Evolutionary conservation across 257 asterid species (phyloP).

Genomic region (Voacanga thouarsii): DNA sequence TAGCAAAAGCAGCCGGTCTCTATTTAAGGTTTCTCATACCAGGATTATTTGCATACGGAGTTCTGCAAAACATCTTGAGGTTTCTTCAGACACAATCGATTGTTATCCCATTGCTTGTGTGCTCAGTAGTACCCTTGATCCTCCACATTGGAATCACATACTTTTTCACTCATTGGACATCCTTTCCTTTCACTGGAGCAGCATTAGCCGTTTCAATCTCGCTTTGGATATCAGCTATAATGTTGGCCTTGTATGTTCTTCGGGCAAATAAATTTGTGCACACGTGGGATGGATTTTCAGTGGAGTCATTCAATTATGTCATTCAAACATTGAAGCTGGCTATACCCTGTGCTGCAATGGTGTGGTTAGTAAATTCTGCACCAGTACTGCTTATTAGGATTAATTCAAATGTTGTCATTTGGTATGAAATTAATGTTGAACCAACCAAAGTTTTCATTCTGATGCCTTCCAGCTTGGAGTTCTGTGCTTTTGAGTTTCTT

Average conservation of each 20-base stretch:
- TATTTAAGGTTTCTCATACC: constrained; percentile 65
- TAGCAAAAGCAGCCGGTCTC: constrained; percentile 49
- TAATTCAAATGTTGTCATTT: neutral
- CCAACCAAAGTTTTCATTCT: neutral
- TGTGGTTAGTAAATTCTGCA: constrained; percentile 45
- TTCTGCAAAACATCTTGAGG: constrained; percentile 57
- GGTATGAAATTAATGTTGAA: neutral
- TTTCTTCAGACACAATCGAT: constrained; percentile 71
- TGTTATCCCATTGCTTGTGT: constrained; percentile 47
- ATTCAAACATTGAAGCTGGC: constrained; percentile 44
- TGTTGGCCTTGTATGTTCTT: constrained; percentile 43
- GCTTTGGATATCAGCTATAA: constrained; percentile 50
- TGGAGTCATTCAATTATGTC: constrained; percentile 34
- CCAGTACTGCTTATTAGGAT: neutral
- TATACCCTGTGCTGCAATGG: constrained; percentile 71
- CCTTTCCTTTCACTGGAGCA: constrained; percentile 52
- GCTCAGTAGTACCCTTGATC: constrained; percentile 46
- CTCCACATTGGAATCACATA: constrained; percentile 57
- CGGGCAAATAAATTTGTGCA: constrained; percentile 31
- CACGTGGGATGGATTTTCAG: constrained; percentile 56
- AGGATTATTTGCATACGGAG: constrained; percentile 60
- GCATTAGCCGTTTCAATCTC: constrained; percentile 64
- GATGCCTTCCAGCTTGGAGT: constrained; percentile 54
- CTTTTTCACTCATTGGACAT: constrained; percentile 39
- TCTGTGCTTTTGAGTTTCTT: constrained; percentile 83